Evolutionary conservation across 2,329 filamentous ascomycete genomes (phyloP).

Genomic region (Tolypocladium pustulatum): DNA sequence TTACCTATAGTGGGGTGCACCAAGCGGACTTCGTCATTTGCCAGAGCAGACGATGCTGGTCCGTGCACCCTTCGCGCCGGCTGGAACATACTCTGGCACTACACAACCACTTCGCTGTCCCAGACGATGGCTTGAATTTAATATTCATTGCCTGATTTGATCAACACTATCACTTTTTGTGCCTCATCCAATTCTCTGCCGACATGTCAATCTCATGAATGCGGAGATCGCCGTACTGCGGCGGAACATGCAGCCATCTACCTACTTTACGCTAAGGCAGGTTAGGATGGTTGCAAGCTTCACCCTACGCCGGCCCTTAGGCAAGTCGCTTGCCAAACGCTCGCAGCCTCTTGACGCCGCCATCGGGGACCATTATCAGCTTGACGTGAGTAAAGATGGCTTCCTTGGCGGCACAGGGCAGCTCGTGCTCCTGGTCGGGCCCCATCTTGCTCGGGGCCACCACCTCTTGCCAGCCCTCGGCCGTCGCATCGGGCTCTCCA

Average conservation of each 20-base stretch:
- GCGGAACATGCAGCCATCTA: background rate
- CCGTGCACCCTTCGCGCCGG: conserved; percentile 1
- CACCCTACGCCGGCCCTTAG: too few species aligned
- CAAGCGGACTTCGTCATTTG: background rate
- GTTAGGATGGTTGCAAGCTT: too few species aligned
- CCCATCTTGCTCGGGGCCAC: conserved; percentile 57
- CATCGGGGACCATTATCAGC: conserved; percentile 86
- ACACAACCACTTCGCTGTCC: background rate
- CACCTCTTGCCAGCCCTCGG: conserved; percentile 54
- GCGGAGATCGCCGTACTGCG: too few species aligned
- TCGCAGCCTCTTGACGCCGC: conserved; percentile 79
- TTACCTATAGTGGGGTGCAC: background rate
- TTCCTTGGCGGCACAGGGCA: conserved; percentile 43
- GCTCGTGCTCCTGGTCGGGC: conserved; percentile 63
- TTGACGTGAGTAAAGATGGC: conserved; percentile 71
- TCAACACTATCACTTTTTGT: background rate
- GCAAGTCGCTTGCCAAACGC: conserved; percentile 21
- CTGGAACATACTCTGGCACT: background rate
- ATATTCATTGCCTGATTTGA: background rate
- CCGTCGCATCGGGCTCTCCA: conserved; percentile 44
- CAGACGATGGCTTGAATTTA: background rate
- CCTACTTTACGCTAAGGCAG: too few species aligned
- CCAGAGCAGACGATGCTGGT: background rate
- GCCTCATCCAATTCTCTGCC: background rate
- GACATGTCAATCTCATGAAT: too few species aligned